These are phyloP conservation scores for Trichomonas tenax DNA, from an alignment of 208 protist species.

Conservation along the genomic window DNA sequence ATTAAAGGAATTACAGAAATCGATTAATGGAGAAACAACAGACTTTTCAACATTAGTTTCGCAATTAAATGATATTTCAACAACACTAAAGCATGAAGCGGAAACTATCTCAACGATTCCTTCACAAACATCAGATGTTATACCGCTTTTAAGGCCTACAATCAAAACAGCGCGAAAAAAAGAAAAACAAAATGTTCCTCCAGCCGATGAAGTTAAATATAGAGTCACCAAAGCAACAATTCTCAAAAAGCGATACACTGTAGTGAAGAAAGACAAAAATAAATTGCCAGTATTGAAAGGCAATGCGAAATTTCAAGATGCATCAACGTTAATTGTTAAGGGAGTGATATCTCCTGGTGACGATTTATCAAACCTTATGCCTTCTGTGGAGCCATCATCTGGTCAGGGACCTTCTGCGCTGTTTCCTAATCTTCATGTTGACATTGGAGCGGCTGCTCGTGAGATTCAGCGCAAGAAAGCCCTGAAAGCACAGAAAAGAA, in stretches of 20 bases:
- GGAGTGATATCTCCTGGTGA: background rate
- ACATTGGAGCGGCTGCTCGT: background rate
- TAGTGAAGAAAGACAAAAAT: background rate
- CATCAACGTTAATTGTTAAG: background rate
- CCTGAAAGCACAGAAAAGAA: background rate
- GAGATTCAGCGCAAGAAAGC: background rate
- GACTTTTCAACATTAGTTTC: background rate
- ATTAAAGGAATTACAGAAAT: background rate
- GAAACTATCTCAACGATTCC: conserved; percentile 77
- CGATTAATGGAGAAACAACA: background rate
- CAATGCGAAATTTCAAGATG: background rate
- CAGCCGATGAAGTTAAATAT: background rate
- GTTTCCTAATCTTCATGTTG: background rate
- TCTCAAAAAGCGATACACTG: background rate
- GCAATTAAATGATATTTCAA: background rate
- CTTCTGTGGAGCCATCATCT: background rate
- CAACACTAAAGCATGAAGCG: conserved; percentile 61
- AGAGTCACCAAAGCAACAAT: background rate
- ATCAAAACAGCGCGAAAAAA: background rate
- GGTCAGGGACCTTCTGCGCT: background rate
- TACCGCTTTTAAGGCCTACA: background rate
- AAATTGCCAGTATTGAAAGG: background rate
- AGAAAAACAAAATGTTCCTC: background rate
- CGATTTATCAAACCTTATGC: background rate
- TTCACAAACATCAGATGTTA: background rate